Percentiles rank a stretch among this genome's conserved stretches.
Conservation (phyloP, 345 rosid genomes). For the Camelina laxa region DNA sequence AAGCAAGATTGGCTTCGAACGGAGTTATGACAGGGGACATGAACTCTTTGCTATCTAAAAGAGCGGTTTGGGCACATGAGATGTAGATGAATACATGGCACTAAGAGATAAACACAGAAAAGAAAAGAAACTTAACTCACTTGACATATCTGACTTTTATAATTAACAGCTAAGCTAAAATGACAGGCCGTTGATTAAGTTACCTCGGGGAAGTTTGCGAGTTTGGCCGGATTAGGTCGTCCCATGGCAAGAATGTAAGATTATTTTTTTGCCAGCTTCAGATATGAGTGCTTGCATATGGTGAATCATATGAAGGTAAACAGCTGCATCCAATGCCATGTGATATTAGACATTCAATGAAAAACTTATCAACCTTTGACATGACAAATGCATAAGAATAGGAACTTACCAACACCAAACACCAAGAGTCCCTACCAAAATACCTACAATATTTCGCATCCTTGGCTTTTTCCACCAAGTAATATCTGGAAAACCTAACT, state of each 20-base stretch:
- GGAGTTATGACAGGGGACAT: slow-evolving; percentile 92
- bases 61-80: slow-evolving; percentile 92
- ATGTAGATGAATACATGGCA: slow-evolving; percentile 87
- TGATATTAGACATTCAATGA: slow-evolving; percentile 14
- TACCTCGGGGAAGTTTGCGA: slow-evolving; percentile 96
- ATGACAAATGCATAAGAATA: background rate
- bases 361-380: slow-evolving; percentile 8
- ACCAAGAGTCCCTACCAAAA: slow-evolving; percentile 96
- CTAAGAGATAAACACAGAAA: slow-evolving; percentile 44
- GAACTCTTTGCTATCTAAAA: slow-evolving; percentile 91
- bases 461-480: slow-evolving; percentile 93
- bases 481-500: slow-evolving; percentile 66
- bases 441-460: slow-evolving; percentile 92
- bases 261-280: slow-evolving; percentile 78
- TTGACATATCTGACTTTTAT: slow-evolving; percentile 11
- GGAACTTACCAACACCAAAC: slow-evolving; percentile 84
- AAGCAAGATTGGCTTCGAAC: slow-evolving; percentile 89
- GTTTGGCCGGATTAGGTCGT: slow-evolving; percentile 92
- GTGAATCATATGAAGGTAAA: slow-evolving; percentile 87
- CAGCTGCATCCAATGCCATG: slow-evolving; percentile 62
- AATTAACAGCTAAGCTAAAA: background rate
- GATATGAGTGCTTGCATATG: slow-evolving; percentile 80
- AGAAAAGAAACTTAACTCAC: slow-evolving; percentile 8
- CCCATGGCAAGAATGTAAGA: slow-evolving; percentile 92
- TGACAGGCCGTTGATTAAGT: slow-evolving; percentile 13